Conservation (phyloP, 73 alveolate genomes). For the Uronychia binucleata region DNA sequence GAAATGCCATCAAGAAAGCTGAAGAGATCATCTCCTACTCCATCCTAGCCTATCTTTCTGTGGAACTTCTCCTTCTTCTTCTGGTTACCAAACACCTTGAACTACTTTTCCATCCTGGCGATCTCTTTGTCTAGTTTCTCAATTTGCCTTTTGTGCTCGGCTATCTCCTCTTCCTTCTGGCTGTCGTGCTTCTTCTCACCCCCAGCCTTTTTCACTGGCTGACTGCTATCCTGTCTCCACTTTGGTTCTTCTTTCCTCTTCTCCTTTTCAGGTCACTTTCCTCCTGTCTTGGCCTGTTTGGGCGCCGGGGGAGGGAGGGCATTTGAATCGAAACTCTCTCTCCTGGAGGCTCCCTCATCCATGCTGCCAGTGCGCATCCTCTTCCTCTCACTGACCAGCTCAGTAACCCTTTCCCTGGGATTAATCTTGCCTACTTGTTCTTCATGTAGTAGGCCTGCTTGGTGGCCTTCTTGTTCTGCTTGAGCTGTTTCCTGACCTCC, state of each 20-base stretch:
- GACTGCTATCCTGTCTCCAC: not conserved
- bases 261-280: not conserved
- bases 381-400: too few relatives aligned
- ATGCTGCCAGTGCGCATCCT: too few relatives aligned
- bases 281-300: too few relatives aligned
- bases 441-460: too few relatives aligned
- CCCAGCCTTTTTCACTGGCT: not conserved
- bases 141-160: not conserved
- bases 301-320: too few relatives aligned
- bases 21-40: not conserved
- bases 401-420: too few relatives aligned
- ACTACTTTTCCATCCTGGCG: not conserved
- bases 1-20: not conserved
- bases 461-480: too few relatives aligned
- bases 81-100: not conserved
- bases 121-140: not conserved
- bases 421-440: too few relatives aligned
- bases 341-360: too few relatives aligned
- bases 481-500: too few relatives aligned
- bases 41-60: not conserved
- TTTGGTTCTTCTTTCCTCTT: not conserved
- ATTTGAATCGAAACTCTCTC: too few relatives aligned
- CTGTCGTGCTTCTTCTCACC: not conserved
- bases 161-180: not conserved
- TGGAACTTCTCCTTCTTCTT: not conserved